Evolutionary conservation across 306 rosid genomes (phyloP), one percentile per base, ranked within the genome.

Genomic region (Potentilla sterilis): DNA sequence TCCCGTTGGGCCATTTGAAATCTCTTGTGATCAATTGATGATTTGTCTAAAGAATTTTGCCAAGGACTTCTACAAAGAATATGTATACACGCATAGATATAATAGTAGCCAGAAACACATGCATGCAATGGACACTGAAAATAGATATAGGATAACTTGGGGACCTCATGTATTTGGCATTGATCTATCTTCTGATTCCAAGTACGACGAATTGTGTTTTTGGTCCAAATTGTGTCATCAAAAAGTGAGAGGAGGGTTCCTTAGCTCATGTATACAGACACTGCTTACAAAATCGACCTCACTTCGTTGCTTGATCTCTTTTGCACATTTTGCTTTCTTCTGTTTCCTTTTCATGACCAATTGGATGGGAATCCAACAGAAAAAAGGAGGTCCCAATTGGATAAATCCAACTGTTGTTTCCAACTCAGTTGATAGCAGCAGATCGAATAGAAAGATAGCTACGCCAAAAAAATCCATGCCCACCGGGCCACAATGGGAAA

Each of bases 371-470:
- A 83, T 85, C 74, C 42, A 12, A 43, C 2, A 61, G 74, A 38
- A 58, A 79, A 72, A 81, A 76, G 58, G 80, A 80, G 87, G 88
- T 89, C 89, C 86, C 91, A 83, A 81, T 54, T 80, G 95, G 91
- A 89, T 89, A 89, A 80, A 86, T 72, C 75, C 92, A 85, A 80
- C 86, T 78, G 77, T 78, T 78, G 78, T 67, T 78, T 84, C 82
- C 88, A 84, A 83, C 92, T 76, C 79, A 62, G 42, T 34, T 15
- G 43, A 34, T 62, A 62, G 40, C 81, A 62, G 21, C 21, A 34
- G 42, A 34, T 62, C 62, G 62, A 54, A 54, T 19, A 55, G 62
- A 55, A 55, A 55, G 34, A 55, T 55, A 15, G 34, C 21, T 21
- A 55, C 34, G 34, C 62, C 34, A 21, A 21, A 55, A 54, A 55